Evolutionary conservation across 495 filamentous ascomycete species (phyloP).

Genomic region (Halenospora varia): DNA sequence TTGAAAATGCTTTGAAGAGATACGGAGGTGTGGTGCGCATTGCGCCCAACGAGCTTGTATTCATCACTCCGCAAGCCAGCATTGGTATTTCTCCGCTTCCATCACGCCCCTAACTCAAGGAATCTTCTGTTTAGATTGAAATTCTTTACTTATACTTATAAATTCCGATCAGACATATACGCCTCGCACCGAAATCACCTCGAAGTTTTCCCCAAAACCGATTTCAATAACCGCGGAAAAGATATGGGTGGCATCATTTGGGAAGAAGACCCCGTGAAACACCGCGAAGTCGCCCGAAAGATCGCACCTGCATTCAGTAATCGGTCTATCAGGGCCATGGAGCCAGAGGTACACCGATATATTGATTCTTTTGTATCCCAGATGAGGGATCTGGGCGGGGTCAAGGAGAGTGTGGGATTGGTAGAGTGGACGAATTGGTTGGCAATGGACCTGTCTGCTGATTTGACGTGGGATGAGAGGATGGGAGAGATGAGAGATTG

Average conservation of each 20-base stretch:
- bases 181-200: constrained; percentile 3
- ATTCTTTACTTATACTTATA: too few species aligned
- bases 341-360: constrained; percentile 19
- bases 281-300: constrained; percentile 15
- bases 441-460: constrained; percentile 21
- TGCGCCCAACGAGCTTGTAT: constrained; percentile 21
- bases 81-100: too few species aligned
- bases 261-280: constrained; percentile 22
- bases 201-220: constrained; percentile 20
- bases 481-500: constrained; percentile 18
- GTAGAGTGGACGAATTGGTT: constrained; percentile 24
- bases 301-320: constrained; percentile 21
- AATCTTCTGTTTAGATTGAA: too few species aligned
- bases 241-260: constrained; percentile 17
- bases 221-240: constrained; percentile 16
- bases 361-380: constrained; percentile 19
- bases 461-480: constrained; percentile 19
- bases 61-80: constrained; percentile 12
- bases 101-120: too few species aligned
- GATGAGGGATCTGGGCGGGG: constrained; percentile 21
- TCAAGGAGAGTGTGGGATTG: constrained; percentile 10
- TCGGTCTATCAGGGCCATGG: constrained; percentile 18
- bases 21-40: constrained; percentile 22
- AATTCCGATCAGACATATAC: constrained; percentile 10
- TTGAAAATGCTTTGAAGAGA: constrained; percentile 10